Evolutionary conservation across 1,139 yeast species (phyloP), one percentile per base, ranked within the genome.

Genomic region (Nakaseomyces kungkrabaensis): DNA sequence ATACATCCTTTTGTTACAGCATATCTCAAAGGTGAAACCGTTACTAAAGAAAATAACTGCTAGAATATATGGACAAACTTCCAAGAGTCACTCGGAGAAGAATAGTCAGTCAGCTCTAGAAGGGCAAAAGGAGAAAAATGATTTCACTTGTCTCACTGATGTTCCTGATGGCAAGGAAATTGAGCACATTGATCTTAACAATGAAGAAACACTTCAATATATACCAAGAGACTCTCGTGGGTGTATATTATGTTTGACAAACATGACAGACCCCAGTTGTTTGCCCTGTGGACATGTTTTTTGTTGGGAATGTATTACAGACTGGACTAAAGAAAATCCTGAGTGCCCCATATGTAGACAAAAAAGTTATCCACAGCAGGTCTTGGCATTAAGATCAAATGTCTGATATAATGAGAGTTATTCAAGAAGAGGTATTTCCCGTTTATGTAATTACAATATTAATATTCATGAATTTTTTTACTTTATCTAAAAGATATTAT

Each of bases 321-420:
- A 86, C 58, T 92, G 97, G 97, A 79, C 89, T 50, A 72, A 88
- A 54, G 96, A 89, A 53, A 78, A 79, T 58, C 83, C 90, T 0
- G 97, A 89, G 61, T 92, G 98, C 64, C 97, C 98, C 0, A 71
- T 92, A 37, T 92, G 98, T 61, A 70, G 98, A 53, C 95, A 83
- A 56, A 75, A 72, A 44, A 79, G 92, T 53, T 71, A 75, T 43
- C 90, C 85, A 59, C 94, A 87, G 66, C 81, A 85, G 59, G 68
- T 90, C 46, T 69, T 90, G 46, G 87, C 92, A 0, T 65, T 89
- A 50, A 73, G 77, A 54, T 24, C 22, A 17, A 17, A 17, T 17
- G 22, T 17, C 22, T 17, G 22, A 17, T 17, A 17, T 17, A 17
- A 17, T 3, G 22, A 17, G 22, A 17, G 22, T 17, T 17, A 17